Evolutionary conservation across 164 flowering plant genomes (phyloP).

Genomic region (Aristolochia californica): DNA sequence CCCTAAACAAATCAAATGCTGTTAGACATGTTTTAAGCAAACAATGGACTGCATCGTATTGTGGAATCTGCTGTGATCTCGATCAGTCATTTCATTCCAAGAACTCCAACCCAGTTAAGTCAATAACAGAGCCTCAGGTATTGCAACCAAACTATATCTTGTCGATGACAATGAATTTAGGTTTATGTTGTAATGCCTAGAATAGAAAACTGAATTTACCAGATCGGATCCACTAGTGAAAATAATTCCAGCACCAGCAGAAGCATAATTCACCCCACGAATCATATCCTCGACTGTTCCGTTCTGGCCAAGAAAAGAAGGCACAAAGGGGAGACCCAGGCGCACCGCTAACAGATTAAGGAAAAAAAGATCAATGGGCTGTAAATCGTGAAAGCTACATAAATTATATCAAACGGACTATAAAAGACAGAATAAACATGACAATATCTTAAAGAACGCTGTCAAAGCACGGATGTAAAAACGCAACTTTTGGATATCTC

Average conservation of each 20-base stretch:
- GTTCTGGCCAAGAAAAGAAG: constrained; percentile 70
- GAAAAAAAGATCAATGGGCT: no score
- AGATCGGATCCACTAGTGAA: constrained; percentile 80
- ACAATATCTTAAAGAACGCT: no score
- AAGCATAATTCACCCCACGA: constrained; percentile 81
- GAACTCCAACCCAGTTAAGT: no score
- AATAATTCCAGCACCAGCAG: constrained; percentile 88
- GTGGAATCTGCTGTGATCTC: neutral
- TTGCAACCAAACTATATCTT: neutral
- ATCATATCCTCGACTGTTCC: no score
- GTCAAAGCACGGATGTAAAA: no score
- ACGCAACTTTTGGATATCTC: no score
- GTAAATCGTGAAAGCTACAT: no score
- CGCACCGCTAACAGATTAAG: constrained; percentile 34
- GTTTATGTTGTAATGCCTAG: no score
- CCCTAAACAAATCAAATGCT: neutral
- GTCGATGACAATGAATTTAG: neutral
- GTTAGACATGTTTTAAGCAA: neutral
- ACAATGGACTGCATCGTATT: neutral
- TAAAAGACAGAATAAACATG: no score
- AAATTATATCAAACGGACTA: no score
- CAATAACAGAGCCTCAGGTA: neutral
- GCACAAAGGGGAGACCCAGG: constrained; percentile 81
- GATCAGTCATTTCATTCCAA: no score
- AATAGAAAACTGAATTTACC: constrained; percentile 24